Conservation (phyloP, 2,329 filamentous ascomycete genomes). For the Trichoderma arundinaceum region DNA sequence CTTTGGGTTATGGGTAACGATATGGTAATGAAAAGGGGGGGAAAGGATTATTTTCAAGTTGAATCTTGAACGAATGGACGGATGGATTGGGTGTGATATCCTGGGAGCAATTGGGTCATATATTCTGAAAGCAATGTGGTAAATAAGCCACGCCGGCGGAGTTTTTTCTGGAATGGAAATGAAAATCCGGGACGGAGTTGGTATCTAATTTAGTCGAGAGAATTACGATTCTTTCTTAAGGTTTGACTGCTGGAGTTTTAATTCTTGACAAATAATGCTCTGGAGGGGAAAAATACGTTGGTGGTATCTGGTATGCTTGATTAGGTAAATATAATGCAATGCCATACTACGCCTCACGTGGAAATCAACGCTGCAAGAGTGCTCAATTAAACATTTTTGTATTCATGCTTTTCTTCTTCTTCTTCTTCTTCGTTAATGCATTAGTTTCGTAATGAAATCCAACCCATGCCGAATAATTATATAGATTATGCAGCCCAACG, state of each 20-base stretch:
- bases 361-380: neutral
- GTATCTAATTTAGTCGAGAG: neutral
- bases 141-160: neutral
- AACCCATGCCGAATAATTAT: constrained; percentile 10
- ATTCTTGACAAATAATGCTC: too few relatives aligned
- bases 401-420: neutral
- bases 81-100: constrained; percentile 2
- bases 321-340: neutral
- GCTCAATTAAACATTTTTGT: neutral
- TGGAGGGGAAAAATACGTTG: neutral
- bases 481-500: neutral
- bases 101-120: neutral
- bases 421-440: neutral
- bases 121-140: neutral
- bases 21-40: neutral
- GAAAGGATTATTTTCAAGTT: neutral
- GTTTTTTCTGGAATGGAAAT: constrained; percentile 8
- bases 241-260: too few relatives aligned
- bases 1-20: neutral
- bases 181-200: neutral
- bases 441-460: constrained; percentile 24
- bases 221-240: neutral
- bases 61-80: constrained; percentile 3
- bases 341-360: neutral
- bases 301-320: neutral